These are phyloP conservation scores for Metarhizium guizhouense DNA, from an alignment of 2,329 filamentous ascomycete genomes.

Conservation along the genomic window DNA sequence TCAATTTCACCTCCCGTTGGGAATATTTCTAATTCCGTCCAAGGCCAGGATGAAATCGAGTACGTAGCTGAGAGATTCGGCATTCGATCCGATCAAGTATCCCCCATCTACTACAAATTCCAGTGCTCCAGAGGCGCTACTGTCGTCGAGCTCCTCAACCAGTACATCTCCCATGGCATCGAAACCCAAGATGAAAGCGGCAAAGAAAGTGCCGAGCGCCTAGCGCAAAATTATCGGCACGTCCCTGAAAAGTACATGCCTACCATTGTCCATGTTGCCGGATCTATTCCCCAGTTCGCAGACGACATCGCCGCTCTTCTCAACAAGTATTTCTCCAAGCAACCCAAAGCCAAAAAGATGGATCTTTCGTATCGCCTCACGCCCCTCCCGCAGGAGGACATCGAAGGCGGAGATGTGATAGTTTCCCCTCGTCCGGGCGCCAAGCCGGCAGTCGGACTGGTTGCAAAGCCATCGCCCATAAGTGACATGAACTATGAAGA, in stretches of 20 bases:
- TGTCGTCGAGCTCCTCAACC: slow-evolving; percentile 32
- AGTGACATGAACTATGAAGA: slow-evolving; percentile 15
- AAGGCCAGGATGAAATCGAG: slow-evolving; percentile 30
- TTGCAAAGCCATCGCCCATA: neutral
- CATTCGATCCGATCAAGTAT: slow-evolving; percentile 31
- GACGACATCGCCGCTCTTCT: slow-evolving; percentile 33
- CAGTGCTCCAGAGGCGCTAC: slow-evolving; percentile 29
- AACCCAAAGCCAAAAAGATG: slow-evolving; percentile 25
- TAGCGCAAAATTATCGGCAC: slow-evolving; percentile 29
- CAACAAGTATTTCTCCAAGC: slow-evolving; percentile 32
- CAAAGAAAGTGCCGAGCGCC: slow-evolving; percentile 21
- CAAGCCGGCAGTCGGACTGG: neutral
- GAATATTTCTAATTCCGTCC: neutral
- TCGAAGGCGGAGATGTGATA: slow-evolving; percentile 4
- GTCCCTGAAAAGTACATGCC: slow-evolving; percentile 34
- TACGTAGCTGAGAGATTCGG: slow-evolving; percentile 36
- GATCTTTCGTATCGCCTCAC: slow-evolving; percentile 29
- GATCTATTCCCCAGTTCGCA: slow-evolving; percentile 22
- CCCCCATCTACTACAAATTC: slow-evolving; percentile 29
- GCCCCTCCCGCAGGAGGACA: slow-evolving; percentile 18
- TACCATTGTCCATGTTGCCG: slow-evolving; percentile 32
- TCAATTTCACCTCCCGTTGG: neutral
- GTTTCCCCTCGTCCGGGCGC: neutral
- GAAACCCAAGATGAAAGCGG: slow-evolving; percentile 20
- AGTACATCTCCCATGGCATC: slow-evolving; percentile 30